These are phyloP conservation scores for Emmonsiellopsis sp. DNA, from an alignment of 2,329 filamentous ascomycete genomes.

Conservation along the genomic window DNA sequence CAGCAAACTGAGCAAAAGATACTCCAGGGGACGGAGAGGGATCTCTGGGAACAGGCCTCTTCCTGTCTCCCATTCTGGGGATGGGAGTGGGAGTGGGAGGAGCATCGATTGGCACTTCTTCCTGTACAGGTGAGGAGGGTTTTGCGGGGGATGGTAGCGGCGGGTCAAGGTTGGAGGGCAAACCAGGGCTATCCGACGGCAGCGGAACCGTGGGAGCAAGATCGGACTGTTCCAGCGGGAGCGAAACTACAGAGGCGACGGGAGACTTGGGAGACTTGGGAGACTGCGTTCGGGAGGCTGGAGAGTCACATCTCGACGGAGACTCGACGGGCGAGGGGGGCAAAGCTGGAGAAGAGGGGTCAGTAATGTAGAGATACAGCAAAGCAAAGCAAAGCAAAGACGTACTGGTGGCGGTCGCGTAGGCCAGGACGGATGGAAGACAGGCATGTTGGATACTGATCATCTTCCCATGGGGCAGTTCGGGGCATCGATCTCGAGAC, in stretches of 20 bases:
- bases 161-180: neutral
- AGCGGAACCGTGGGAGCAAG: conserved; percentile 1
- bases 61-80: conserved; percentile 2
- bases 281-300: conserved; percentile 13
- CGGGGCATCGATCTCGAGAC: conserved; percentile 24
- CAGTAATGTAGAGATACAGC: conserved; percentile 6
- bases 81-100: conserved; percentile 8
- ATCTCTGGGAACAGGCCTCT: neutral
- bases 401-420: conserved; percentile 27
- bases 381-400: conserved; percentile 11
- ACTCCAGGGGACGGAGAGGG: conserved; percentile 18
- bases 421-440: conserved; percentile 26
- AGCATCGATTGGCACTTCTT: conserved; percentile 6
- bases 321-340: conserved; percentile 23
- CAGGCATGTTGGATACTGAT: conserved; percentile 30
- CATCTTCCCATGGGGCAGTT: conserved; percentile 31
- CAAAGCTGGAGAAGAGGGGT: conserved; percentile 19
- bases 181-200: neutral
- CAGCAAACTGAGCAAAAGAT: conserved; percentile 37
- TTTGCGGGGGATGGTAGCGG: neutral
- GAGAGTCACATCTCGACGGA: conserved; percentile 26
- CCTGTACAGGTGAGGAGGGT: neutral
- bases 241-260: conserved; percentile 16
- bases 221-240: conserved; percentile 1
- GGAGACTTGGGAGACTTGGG: conserved; percentile 12